Conservation (phyloP, 345 rosid species). For the Eucalyptus paniculata region DNA sequence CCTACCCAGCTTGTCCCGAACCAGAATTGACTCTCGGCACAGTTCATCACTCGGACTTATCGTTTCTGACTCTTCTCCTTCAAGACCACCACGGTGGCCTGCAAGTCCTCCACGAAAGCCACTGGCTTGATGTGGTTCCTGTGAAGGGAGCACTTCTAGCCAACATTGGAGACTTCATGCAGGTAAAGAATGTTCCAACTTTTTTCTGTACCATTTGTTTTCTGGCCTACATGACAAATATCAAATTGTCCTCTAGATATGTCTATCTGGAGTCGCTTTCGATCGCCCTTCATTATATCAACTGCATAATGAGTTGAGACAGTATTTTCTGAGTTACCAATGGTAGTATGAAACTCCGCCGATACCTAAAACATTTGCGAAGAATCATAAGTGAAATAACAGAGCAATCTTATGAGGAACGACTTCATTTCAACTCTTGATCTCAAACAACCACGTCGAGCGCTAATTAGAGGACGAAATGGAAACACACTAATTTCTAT, state of each 20-base stretch:
- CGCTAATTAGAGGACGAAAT: no score
- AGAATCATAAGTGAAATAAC: background rate
- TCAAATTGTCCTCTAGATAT: background rate
- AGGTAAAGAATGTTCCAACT: slow-evolving; percentile 12
- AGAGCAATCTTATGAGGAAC: background rate
- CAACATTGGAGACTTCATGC: slow-evolving; percentile 42
- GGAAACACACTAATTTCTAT: no score
- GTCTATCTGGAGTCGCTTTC: background rate
- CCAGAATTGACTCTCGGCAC: no score
- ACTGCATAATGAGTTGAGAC: background rate
- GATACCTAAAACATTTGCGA: background rate
- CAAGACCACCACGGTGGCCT: no score
- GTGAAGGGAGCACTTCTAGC: background rate
- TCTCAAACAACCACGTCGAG: background rate
- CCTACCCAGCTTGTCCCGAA: no score
- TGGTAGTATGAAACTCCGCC: background rate
- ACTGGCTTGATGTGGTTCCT: no score
- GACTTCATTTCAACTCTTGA: background rate
- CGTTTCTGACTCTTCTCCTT: no score
- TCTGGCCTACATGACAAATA: background rate
- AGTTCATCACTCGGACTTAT: no score
- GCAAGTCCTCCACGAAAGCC: no score
- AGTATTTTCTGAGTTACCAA: background rate
- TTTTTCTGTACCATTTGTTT: slow-evolving; percentile 13
- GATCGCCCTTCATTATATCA: background rate